These are phyloP conservation scores for Panicum hallii DNA, from an alignment of 202 grass and related monocot species.

Conservation along the genomic window DNA sequence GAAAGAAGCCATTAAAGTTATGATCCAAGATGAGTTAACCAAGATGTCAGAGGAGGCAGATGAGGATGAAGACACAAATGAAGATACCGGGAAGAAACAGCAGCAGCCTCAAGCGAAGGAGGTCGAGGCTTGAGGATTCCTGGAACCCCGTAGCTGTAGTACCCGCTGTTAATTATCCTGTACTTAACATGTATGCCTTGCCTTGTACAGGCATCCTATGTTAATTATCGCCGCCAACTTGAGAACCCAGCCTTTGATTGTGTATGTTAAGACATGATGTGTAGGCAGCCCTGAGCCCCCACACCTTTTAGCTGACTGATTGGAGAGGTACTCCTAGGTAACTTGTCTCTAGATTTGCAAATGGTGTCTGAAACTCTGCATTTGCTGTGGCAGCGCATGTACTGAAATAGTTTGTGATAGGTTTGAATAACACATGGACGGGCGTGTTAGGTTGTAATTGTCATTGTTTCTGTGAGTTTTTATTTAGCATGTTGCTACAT, in stretches of 20 bases:
- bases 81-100: constrained; percentile 53
- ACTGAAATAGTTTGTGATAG: constrained; percentile 38
- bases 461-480: not conserved
- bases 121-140: constrained; percentile 46
- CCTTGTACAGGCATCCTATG: constrained; percentile 34
- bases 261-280: constrained; percentile 48
- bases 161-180: constrained; percentile 55
- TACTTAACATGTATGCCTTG: constrained; percentile 37
- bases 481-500: not conserved
- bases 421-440: constrained; percentile 44
- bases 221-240: constrained; percentile 39
- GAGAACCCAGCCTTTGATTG: constrained; percentile 39
- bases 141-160: constrained; percentile 43
- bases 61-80: constrained; percentile 64
- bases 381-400: constrained; percentile 46
- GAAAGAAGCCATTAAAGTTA: constrained; percentile 78
- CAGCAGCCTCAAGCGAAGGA: constrained; percentile 41
- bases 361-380: constrained; percentile 43
- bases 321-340: constrained; percentile 42
- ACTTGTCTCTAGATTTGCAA: constrained; percentile 49
- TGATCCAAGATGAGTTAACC: constrained; percentile 95
- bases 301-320: constrained; percentile 56
- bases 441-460: constrained; percentile 28
- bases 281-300: constrained; percentile 47
- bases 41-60: constrained; percentile 78